Percentiles rank a stretch among this genome's conserved stretches.
phyloP scores from a whole-genome alignment of 805 yeast genomes.

The Metschnikowia gruessii region DNA sequence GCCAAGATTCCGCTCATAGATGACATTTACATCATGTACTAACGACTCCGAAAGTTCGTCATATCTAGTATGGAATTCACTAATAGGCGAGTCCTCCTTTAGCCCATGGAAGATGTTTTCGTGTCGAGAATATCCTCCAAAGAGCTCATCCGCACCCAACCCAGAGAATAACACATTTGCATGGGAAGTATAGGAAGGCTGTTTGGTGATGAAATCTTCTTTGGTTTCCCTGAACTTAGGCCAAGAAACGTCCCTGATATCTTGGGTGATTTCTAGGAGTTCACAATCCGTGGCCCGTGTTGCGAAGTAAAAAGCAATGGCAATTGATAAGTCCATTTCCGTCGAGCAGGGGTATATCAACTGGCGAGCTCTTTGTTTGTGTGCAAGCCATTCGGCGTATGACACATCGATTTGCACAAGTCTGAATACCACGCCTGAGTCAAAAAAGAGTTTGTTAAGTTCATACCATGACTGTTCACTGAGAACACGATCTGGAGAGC shows the following conservation, averaged over 20 bases:
- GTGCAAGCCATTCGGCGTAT: slow-evolving; percentile 58
- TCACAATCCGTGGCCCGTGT: slow-evolving; percentile 42
- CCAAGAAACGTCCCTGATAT: slow-evolving; percentile 13
- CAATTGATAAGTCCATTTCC: slow-evolving; percentile 95
- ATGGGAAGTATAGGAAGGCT: slow-evolving; percentile 41
- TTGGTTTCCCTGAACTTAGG: slow-evolving; percentile 10
- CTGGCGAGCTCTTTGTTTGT: slow-evolving; percentile 50
- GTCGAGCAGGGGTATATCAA: slow-evolving; percentile 82
- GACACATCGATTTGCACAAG: slow-evolving; percentile 72
- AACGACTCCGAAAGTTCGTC: slow-evolving; percentile 55
- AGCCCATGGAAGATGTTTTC: slow-evolving; percentile 44
- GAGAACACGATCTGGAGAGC: slow-evolving; percentile 84
- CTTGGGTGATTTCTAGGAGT: slow-evolving; percentile 4
- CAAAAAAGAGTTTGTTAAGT: slow-evolving; percentile 44
- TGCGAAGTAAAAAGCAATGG: slow-evolving; percentile 93
- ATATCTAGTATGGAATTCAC: slow-evolving; percentile 24
- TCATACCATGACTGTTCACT: slow-evolving; percentile 62
- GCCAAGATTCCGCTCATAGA: slow-evolving; percentile 78
- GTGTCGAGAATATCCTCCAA: slow-evolving; percentile 94
- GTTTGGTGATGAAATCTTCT: not conserved
- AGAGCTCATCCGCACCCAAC: slow-evolving; percentile 94
- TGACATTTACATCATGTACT: slow-evolving; percentile 63
- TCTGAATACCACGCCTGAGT: slow-evolving; percentile 35
- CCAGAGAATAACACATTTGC: slow-evolving; percentile 84
- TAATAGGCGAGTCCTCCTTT: slow-evolving; percentile 19